Evolutionary conservation across 371 early-diverging fungal species (phyloP), one percentile per base, ranked within the genome.

Genomic region (Umbelopsis sp.): DNA sequence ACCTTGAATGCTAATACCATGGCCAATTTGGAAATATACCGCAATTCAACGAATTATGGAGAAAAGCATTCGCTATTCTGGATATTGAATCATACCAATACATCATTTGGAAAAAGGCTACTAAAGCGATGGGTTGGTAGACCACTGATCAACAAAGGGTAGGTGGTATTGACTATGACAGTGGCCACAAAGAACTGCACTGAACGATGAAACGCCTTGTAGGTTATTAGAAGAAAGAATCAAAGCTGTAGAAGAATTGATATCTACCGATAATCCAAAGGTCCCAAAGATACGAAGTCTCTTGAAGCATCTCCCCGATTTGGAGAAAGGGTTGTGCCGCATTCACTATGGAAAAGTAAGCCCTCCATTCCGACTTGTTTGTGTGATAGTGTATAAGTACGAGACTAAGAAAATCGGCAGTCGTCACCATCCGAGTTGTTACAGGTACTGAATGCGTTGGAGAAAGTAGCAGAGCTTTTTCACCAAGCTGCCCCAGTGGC

Each of bases 41-140:
- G 80, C 12, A 92, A 87, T 63, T 77, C 83, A 57, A 88, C 87
- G 3, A 84, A 87, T 38, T 76, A 74, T 63, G 74, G 74, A 0
- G 78, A 71, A 16, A 70, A 84, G 18, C 91, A 92, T 0, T 84
- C 87, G 0, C 74, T 95, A 45, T 83, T 93, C 51, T 82, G 86
- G 70, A 77, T 88, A 1, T 67, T 95, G 65, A 87, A 93, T 70
- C 87, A 86, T 63, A 93, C 94, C 0, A 71, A 67, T 4, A 92
- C 95, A 4, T 78, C 81, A 35, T 92, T 92, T 77, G 97, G 97
- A 22, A 68, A 85, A 44, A 78, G 96, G 32, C 67, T 93, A 66
- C 77, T 97, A 52, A 87, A 88, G 48, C 89, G 88, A 69, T 96
- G 95, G 95, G 76, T 95, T 4, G 89, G 90, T 0, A 80, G 88